phyloP scores from a whole-genome alignment of 352 stramenopile genomes.

The Phytopythium vexans region DNA sequence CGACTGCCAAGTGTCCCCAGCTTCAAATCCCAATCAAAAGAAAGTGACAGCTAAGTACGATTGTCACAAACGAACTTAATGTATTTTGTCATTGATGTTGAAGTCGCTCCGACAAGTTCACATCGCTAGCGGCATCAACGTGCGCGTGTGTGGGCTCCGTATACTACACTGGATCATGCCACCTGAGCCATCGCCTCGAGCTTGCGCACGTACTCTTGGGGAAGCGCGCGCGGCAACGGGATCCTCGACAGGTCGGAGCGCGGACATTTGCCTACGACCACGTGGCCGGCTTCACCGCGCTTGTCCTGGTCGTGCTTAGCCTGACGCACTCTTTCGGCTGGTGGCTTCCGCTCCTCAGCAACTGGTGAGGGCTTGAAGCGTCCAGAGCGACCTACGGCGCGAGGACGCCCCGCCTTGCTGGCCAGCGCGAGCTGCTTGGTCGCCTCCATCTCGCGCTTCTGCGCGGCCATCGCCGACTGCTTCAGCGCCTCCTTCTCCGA shows the following conservation, averaged over 20 bases:
- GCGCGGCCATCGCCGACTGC: constrained; percentile 11
- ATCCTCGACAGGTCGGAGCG: constrained; percentile 28
- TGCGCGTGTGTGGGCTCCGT: not conserved
- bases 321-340: not conserved
- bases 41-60: too few relatives aligned
- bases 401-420: constrained; percentile 11
- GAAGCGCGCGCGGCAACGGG: constrained; percentile 21
- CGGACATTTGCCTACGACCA: constrained; percentile 16
- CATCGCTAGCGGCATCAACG: not conserved
- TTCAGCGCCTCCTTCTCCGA: constrained; percentile 46
- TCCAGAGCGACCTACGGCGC: not conserved
- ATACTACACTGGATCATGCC: too few relatives aligned
- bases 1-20: too few relatives aligned
- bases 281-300: not conserved
- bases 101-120: too few relatives aligned
- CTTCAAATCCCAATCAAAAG: too few relatives aligned
- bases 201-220: constrained; percentile 2
- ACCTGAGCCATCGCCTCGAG: not conserved
- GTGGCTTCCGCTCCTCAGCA: not conserved
- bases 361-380: not conserved
- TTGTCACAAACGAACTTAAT: constrained; percentile 1
- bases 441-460: constrained; percentile 47
- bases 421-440: constrained; percentile 32
- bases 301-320: not conserved
- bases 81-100: too few relatives aligned